Evolutionary conservation across 2,329 filamentous ascomycete species (phyloP).

Genomic region (Monosporascus ibericus): DNA sequence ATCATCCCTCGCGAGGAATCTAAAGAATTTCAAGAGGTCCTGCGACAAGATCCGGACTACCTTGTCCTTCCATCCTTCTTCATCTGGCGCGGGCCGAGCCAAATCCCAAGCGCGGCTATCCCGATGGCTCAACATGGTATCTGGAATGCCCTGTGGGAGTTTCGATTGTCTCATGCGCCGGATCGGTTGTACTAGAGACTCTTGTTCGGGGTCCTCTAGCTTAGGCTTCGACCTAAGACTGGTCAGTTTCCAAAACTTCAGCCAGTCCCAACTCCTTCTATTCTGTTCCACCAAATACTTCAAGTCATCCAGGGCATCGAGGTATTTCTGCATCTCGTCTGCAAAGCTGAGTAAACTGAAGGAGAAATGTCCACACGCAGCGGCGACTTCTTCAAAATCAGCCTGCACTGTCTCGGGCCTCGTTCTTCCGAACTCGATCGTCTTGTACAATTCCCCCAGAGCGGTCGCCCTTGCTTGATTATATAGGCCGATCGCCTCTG

Average conservation of each 20-base stretch:
- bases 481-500: slow-evolving; percentile 76
- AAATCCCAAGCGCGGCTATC: slow-evolving; percentile 52
- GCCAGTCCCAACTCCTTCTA: slow-evolving; percentile 72
- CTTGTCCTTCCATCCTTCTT: slow-evolving; percentile 26
- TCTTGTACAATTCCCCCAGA: slow-evolving; percentile 72
- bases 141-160: slow-evolving; percentile 50
- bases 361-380: slow-evolving; percentile 95
- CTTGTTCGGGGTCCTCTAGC: slow-evolving; percentile 36
- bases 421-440: slow-evolving; percentile 64
- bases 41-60: slow-evolving; percentile 41
- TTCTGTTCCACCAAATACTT: slow-evolving; percentile 63
- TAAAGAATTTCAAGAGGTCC: slow-evolving; percentile 36
- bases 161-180: slow-evolving; percentile 47
- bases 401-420: slow-evolving; percentile 73
- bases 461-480: slow-evolving; percentile 69
- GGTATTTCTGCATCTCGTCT: slow-evolving; percentile 77
- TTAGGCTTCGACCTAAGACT: slow-evolving; percentile 23
- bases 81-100: slow-evolving; percentile 32
- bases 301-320: slow-evolving; percentile 80
- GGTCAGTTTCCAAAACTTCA: slow-evolving; percentile 64
- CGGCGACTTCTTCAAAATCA: slow-evolving; percentile 93
- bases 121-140: slow-evolving; percentile 43
- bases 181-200: slow-evolving; percentile 34
- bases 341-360: slow-evolving; percentile 88
- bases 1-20: slow-evolving; percentile 48